These are phyloP conservation scores for Fusarium sp. DNA, from an alignment of 2,329 filamentous ascomycete species.

Conservation along the genomic window DNA sequence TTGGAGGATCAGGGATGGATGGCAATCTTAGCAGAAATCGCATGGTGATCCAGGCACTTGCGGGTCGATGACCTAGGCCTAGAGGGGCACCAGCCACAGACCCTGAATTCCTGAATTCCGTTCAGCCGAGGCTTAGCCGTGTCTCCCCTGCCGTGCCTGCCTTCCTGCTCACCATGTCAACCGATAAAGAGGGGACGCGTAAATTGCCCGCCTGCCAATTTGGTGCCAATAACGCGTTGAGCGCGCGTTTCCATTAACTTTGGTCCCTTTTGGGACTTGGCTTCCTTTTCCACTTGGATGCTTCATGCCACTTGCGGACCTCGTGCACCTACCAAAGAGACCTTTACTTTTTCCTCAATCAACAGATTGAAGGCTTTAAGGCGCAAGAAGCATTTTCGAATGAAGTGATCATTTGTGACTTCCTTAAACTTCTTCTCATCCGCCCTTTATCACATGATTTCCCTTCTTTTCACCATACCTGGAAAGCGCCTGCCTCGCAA, in stretches of 20 bases:
- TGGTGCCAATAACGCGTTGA: conserved; percentile 52
- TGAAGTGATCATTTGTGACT: conserved; percentile 18
- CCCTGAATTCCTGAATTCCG: background rate
- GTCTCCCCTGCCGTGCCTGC: background rate
- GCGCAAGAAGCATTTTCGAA: background rate
- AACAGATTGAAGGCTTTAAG: conserved; percentile 1
- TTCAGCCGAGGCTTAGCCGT: conserved; percentile 38
- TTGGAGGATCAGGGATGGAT: conserved; percentile 17
- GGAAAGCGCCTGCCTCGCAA: conserved; percentile 17
- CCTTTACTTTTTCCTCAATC: conserved; percentile 14
- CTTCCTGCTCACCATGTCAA: conserved; percentile 3
- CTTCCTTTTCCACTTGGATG: conserved; percentile 34
- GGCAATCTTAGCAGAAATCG: conserved; percentile 37
- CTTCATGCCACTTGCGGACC: conserved; percentile 38
- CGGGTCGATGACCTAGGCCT: conserved; percentile 14
- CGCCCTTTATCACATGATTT: conserved; percentile 29
- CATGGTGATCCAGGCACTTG: conserved; percentile 39
- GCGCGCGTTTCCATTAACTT: conserved; percentile 47
- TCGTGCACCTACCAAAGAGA: conserved; percentile 16
- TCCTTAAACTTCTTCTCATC: conserved; percentile 9
- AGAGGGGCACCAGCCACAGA: conserved; percentile 37
- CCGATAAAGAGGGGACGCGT: conserved; percentile 16
- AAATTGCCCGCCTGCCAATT: conserved; percentile 38
- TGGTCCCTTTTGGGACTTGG: conserved; percentile 24
- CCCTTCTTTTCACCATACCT: conserved; percentile 15